A percentile compares a stretch with the other conserved stretches of the same genome.
Evolutionary conservation across 192 early-diverging fungal genomes (phyloP).

Genomic region (Rhizoclosmatium globosum): DNA sequence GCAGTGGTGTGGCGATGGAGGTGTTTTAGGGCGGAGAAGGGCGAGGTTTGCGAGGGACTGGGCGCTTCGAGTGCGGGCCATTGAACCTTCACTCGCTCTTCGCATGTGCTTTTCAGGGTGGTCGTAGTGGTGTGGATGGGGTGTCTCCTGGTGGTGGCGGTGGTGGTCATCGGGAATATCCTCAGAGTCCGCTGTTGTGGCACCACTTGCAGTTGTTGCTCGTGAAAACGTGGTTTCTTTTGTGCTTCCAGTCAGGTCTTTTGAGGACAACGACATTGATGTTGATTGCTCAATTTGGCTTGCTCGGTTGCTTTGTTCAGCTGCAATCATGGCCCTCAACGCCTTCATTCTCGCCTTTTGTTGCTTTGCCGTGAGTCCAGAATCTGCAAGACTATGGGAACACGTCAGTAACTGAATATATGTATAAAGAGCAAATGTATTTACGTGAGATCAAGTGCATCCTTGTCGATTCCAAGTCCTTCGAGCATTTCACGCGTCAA

Average conservation of each 20-base stretch:
- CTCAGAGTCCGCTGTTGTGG: not conserved
- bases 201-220: not conserved
- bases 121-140: constrained; percentile 34
- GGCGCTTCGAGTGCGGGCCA: not conserved
- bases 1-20: constrained; percentile 22
- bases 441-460: not conserved
- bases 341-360: constrained; percentile 1
- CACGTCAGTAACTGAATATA: not conserved
- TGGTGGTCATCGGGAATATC: not conserved
- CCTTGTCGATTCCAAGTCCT: not conserved
- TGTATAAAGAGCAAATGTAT: no score
- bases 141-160: not conserved
- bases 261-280: not conserved
- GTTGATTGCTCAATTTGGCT: not conserved
- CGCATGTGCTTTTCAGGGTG: constrained; percentile 34
- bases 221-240: not conserved
- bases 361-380: constrained; percentile 10
- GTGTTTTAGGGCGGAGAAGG: constrained; percentile 17
- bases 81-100: not conserved
- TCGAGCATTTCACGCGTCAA: constrained; percentile 28
- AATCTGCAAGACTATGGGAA: constrained; percentile 15
- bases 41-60: constrained; percentile 15
- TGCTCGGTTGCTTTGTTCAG: not conserved
- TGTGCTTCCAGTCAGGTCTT: constrained; percentile 2
- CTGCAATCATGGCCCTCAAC: not conserved